These are phyloP conservation scores for Punica granatum DNA, from an alignment of 345 rosid species.

Conservation along the genomic window DNA sequence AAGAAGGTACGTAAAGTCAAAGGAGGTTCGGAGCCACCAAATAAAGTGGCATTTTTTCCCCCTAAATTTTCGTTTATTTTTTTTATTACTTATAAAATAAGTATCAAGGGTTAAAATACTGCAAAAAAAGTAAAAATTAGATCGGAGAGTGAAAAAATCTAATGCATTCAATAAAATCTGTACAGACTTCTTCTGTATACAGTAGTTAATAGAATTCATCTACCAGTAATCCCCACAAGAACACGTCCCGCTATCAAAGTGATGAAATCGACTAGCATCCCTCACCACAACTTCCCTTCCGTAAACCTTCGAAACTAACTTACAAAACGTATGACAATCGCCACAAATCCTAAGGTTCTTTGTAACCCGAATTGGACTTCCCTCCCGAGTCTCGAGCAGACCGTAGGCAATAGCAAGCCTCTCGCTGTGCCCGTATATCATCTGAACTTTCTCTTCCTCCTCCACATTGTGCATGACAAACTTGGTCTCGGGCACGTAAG, in stretches of 20 bases:
- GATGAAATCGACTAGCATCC: slow-evolving; percentile 90
- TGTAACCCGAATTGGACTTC: slow-evolving; percentile 44
- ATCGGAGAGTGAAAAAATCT: too few relatives aligned
- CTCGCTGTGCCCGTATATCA: slow-evolving; percentile 74
- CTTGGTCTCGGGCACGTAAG: slow-evolving; percentile 62
- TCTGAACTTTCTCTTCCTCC: slow-evolving; percentile 58
- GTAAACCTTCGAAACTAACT: slow-evolving; percentile 55
- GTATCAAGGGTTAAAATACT: too few relatives aligned
- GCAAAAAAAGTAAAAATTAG: too few relatives aligned
- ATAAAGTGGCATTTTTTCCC: too few relatives aligned
- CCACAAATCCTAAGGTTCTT: slow-evolving; percentile 76
- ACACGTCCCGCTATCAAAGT: slow-evolving; percentile 63
- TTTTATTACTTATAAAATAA: too few relatives aligned
- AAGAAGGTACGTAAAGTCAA: too few relatives aligned
- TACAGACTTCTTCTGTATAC: too few relatives aligned
- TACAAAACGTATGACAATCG: slow-evolving; percentile 79
- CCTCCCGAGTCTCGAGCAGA: slow-evolving; percentile 38
- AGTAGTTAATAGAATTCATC: not conserved
- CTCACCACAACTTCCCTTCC: slow-evolving; percentile 51
- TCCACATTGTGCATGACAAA: slow-evolving; percentile 54
- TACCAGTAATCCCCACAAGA: slow-evolving; percentile 85
- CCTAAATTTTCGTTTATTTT: too few relatives aligned
- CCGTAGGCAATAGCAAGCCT: slow-evolving; percentile 75
- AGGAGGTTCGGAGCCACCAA: too few relatives aligned
- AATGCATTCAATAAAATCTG: too few relatives aligned